These are phyloP conservation scores for Dactylellina cionopaga DNA, from an alignment of 2,329 filamentous ascomycete species.

Conservation along the genomic window DNA sequence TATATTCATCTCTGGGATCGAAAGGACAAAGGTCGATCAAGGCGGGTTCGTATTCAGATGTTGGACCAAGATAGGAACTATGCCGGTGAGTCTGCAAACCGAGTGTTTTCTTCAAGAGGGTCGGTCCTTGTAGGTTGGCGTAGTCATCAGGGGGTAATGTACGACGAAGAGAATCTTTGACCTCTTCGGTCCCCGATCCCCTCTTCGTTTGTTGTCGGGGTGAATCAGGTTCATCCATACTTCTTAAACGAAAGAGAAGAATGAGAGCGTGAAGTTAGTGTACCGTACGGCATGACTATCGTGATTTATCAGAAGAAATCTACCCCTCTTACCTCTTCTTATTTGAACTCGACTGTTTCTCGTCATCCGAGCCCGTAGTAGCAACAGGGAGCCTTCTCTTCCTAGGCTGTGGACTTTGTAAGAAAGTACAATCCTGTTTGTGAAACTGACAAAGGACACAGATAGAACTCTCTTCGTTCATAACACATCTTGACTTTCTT, in stretches of 20 bases:
- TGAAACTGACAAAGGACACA: conserved; percentile 82
- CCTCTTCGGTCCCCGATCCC: conserved; percentile 35
- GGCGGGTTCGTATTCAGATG: conserved; percentile 84
- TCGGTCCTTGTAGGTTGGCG: conserved; percentile 45
- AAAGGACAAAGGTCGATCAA: conserved; percentile 82
- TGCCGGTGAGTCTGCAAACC: conserved; percentile 81
- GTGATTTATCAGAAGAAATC: conserved; percentile 28
- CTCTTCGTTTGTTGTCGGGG: conserved; percentile 44
- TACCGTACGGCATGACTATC: conserved; percentile 32
- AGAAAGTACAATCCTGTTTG: conserved; percentile 80
- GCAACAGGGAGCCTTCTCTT: conserved; percentile 80
- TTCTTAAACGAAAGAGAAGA: conserved; percentile 51
- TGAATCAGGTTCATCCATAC: conserved; percentile 55
- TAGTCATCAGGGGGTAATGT: conserved; percentile 49
- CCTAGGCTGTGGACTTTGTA: conserved; percentile 78
- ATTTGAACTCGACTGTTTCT: conserved; percentile 64
- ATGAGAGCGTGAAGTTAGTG: conserved; percentile 24
- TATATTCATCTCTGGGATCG: conserved; percentile 82
- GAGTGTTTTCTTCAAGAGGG: conserved; percentile 62
- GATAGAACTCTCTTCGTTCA: conserved; percentile 76
- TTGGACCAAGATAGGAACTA: conserved; percentile 84
- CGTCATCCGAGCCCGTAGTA: conserved; percentile 64
- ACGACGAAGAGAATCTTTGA: conserved; percentile 51
- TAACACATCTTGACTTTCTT: conserved; percentile 79
- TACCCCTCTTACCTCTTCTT: conserved; percentile 71